These are phyloP conservation scores for Euphorbia celastroides DNA, from an alignment of 441 rosid species.

Conservation along the genomic window DNA sequence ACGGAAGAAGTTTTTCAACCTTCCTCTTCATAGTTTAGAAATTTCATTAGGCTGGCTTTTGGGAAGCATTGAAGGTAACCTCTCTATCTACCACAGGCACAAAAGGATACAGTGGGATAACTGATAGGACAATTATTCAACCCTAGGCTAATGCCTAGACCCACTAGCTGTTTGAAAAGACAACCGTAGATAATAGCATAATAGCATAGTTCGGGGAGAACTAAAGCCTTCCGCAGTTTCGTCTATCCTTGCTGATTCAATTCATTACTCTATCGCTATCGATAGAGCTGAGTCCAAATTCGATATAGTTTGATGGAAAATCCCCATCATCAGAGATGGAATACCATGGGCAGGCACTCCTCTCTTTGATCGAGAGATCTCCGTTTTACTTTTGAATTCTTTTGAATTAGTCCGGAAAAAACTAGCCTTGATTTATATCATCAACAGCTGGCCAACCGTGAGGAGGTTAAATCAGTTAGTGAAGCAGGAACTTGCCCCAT, in stretches of 20 bases:
- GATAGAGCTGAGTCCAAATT: not conserved
- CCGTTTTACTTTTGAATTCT: not conserved
- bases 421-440: not conserved
- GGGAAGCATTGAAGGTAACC: no score
- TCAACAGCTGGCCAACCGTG: not conserved
- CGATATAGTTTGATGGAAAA: not conserved
- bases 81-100: no score
- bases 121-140: no score
- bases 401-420: not conserved
- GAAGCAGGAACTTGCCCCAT: not conserved
- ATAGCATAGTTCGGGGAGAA: no score
- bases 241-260: not conserved
- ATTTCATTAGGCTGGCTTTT: no score
- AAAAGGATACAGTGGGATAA: no score
- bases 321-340: not conserved
- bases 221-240: not conserved
- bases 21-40: no score
- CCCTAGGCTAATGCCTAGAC: no score
- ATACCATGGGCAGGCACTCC: not conserved
- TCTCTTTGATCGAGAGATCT: not conserved
- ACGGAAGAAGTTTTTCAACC: no score
- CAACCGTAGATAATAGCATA: no score
- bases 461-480: slow-evolving; percentile 1
- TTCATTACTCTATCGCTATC: not conserved
- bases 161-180: no score